These are phyloP conservation scores for Podospora sp. DNA, from an alignment of 495 filamentous ascomycete genomes.

Conservation along the genomic window DNA sequence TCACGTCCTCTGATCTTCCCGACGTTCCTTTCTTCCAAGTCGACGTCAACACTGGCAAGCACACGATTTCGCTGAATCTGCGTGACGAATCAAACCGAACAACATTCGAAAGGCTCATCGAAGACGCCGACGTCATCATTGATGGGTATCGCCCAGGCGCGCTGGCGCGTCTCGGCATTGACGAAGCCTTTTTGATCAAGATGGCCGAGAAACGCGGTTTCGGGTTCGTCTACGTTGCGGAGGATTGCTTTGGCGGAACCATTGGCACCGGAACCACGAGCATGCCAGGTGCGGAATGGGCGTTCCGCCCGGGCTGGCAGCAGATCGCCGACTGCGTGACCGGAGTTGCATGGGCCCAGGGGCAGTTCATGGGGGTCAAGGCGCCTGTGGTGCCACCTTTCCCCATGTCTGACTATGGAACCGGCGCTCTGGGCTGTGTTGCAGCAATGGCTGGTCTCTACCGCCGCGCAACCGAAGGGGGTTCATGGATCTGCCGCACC, in stretches of 20 bases:
- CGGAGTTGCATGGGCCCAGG: constrained; percentile 75
- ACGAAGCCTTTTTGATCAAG: constrained; percentile 52
- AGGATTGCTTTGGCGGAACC: constrained; percentile 69
- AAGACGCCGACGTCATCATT: constrained; percentile 61
- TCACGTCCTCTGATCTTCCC: constrained; percentile 66
- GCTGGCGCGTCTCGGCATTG: constrained; percentile 66
- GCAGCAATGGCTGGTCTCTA: constrained; percentile 66
- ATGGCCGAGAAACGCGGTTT: constrained; percentile 56
- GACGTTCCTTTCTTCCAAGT: constrained; percentile 83
- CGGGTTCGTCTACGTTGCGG: constrained; percentile 69
- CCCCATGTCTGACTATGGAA: constrained; percentile 81
- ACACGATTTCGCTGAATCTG: constrained; percentile 56
- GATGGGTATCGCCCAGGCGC: constrained; percentile 72
- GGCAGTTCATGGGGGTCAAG: constrained; percentile 67
- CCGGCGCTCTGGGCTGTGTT: constrained; percentile 65
- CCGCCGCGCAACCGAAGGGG: constrained; percentile 61
- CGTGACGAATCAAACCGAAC: constrained; percentile 53
- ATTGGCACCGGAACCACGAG: constrained; percentile 13
- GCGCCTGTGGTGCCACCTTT: constrained; percentile 78
- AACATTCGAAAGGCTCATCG: constrained; percentile 61
- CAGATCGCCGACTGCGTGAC: constrained; percentile 59
- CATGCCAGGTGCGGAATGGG: constrained; percentile 46
- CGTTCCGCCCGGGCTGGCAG: constrained; percentile 57
- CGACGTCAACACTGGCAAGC: constrained; percentile 75
- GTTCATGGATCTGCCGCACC: constrained; percentile 66